Percentiles rank a stretch among this genome's conserved stretches.
Conservation (phyloP, 305 asterid species). For the Andrographis paniculata region DNA sequence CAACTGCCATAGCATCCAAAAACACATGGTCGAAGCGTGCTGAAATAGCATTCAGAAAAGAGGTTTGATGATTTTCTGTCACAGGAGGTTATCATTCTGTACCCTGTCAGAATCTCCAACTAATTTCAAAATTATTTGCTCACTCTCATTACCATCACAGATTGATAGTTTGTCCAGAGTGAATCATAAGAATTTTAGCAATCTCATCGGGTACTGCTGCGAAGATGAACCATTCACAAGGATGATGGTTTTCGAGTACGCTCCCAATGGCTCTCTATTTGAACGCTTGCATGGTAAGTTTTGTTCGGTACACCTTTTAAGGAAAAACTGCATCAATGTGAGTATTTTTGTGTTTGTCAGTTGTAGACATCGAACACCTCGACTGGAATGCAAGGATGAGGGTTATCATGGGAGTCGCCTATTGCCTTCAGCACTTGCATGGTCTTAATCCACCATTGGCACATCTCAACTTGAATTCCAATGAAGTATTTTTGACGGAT, state of each 20-base stretch:
- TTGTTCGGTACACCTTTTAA: background rate
- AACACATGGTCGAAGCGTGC: conserved; percentile 67
- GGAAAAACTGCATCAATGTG: background rate
- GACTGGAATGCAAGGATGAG: conserved; percentile 81
- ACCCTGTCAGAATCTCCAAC: background rate
- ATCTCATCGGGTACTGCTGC: conserved; percentile 92
- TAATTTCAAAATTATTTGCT: background rate
- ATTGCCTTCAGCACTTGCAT: conserved; percentile 80
- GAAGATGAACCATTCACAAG: conserved; percentile 79
- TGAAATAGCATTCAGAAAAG: conserved; percentile 54
- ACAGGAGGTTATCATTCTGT: background rate
- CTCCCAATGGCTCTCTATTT: conserved; percentile 74
- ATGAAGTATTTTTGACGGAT: conserved; percentile 53
- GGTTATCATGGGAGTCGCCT: conserved; percentile 71
- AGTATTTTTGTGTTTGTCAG: conserved; percentile 28
- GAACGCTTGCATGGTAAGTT: conserved; percentile 85
- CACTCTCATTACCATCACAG: conserved; percentile 23
- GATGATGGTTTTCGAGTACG: conserved; percentile 95
- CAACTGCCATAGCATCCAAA: conserved; percentile 46
- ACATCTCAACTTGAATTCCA: conserved; percentile 46
- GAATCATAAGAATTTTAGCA: conserved; percentile 86
- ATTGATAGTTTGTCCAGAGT: conserved; percentile 62
- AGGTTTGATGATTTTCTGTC: conserved; percentile 38
- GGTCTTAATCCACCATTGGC: conserved; percentile 63
- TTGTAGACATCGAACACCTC: conserved; percentile 67